These are phyloP conservation scores for Pinus albicaulis DNA, from an alignment of 75 land plant genomes.

Conservation along the genomic window DNA sequence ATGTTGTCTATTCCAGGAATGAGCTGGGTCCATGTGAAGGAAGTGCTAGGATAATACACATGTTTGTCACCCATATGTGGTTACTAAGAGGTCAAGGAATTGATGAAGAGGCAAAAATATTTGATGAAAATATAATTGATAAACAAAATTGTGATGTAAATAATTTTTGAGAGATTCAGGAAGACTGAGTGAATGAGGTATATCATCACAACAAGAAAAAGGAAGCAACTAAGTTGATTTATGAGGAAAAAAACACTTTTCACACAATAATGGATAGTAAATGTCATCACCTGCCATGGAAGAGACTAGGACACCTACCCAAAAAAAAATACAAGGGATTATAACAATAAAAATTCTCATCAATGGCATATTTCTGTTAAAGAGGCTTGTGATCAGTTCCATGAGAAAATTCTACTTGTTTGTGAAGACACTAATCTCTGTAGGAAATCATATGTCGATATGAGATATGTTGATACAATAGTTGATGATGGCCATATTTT, in stretches of 20 bases:
- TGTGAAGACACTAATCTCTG: neutral
- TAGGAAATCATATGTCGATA: neutral
- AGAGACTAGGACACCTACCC: neutral
- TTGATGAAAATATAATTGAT: too few relatives aligned
- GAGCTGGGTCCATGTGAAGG: too few relatives aligned
- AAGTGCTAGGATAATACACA: too few relatives aligned
- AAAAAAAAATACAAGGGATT: neutral
- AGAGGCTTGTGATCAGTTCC: neutral
- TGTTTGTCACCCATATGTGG: too few relatives aligned
- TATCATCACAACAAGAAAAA: too few relatives aligned
- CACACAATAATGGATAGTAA: neutral
- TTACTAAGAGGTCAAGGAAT: too few relatives aligned
- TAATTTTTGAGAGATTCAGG: too few relatives aligned
- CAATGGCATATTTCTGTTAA: neutral
- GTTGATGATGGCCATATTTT: slow-evolving; percentile 12
- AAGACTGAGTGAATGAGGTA: too few relatives aligned
- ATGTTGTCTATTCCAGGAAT: too few relatives aligned
- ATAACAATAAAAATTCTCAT: neutral
- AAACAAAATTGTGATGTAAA: too few relatives aligned
- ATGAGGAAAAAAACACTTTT: neutral
- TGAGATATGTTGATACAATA: neutral
- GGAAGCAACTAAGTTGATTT: neutral
- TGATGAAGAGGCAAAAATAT: too few relatives aligned
- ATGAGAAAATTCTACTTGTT: neutral
- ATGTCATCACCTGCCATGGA: neutral